Evolutionary conservation across 805 yeast genomes (phyloP), one percentile per base, ranked within the genome.

Genomic region (Clavispora fructus): DNA sequence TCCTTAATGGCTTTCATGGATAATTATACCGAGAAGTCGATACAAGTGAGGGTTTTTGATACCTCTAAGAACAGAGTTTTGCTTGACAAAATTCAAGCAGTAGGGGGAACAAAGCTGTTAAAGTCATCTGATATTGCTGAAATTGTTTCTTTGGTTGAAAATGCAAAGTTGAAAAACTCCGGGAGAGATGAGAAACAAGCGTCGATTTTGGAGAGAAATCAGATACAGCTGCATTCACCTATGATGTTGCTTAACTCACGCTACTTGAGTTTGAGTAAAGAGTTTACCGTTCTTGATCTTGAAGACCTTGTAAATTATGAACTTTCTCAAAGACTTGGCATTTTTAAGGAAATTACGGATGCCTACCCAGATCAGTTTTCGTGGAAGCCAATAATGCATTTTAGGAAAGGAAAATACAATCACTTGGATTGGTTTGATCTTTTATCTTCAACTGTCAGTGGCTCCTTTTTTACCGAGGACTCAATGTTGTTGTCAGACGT

Each of bases 231-330:
- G 28, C 60, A 64, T 9, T 62, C 60, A 26, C 57, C 73, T 1
- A 75, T 73, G 46, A 40, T 82, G 8, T 56, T 79, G 8, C 53
- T 80, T 23, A 82, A 82, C 55, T 85, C 89, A 12, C 73, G 89
- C 59, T 61, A 67, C 74, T 44, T 72, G 60, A 53, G 65, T 65
- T 28, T 67, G 49, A 46, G 52, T 40, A n/a, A 59, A 44, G 39
- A 63, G 43, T 52, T 57, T 46, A 4, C 55, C 53, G 16, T 39
- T 2, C 47, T 51, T 0, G 68, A 71, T 3, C 55, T 80, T 32
- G 63, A 64, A 9, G 59, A 62, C 17, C 59, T 83, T 2, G 50
- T 75, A 1, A 69, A 69, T 6, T 71, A 73, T 50, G 90, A 85
- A 52, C 56, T 67, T 1, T 57, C 62, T 5, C 70, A 75, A 46